Conservation (phyloP, 345 rosid species). For the Acer yangbiense region DNA sequence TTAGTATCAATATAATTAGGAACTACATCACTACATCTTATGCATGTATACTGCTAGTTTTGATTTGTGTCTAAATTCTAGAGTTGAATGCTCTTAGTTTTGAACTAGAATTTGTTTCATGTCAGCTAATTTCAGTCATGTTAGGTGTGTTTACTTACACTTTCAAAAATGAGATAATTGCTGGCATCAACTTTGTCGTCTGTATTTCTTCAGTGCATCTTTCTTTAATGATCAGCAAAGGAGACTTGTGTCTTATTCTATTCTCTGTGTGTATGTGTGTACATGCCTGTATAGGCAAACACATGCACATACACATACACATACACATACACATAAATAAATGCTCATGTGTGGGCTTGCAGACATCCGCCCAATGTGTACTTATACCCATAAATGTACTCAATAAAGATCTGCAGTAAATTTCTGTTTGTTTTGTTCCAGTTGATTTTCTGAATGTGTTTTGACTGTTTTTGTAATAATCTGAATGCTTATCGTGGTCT, state of each 20-base stretch:
- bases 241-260: background rate
- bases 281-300: background rate
- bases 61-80: background rate
- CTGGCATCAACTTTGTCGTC: background rate
- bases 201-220: background rate
- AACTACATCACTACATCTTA: background rate
- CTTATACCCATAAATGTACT: slow-evolving; percentile 1
- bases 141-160: background rate
- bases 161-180: background rate
- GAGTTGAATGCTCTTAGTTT: background rate
- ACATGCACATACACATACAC: background rate
- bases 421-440: background rate
- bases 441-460: slow-evolving; percentile 4
- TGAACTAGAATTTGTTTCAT: background rate
- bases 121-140: background rate
- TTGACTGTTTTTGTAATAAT: slow-evolving; percentile 12
- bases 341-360: slow-evolving; percentile 1
- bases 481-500: slow-evolving; percentile 20
- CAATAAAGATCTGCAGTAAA: background rate
- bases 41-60: background rate
- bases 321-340: background rate
- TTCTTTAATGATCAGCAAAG: background rate
- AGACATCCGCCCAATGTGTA: background rate
- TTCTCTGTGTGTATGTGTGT: no score
- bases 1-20: background rate